phyloP scores from a whole-genome alignment of 177 flowering plant genomes.

The Tripterygium wilfordii region DNA sequence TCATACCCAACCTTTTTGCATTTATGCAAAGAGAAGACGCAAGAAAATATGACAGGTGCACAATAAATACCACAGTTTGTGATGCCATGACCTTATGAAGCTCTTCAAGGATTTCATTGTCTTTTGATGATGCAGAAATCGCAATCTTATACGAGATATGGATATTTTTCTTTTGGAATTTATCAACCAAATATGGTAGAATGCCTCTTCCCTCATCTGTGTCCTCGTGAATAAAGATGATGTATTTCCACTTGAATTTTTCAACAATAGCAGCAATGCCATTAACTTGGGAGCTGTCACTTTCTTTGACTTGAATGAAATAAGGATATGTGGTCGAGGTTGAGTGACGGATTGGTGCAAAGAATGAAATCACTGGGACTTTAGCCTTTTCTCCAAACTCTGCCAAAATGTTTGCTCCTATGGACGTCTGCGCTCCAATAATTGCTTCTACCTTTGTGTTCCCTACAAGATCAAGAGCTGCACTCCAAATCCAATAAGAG shows the following conservation, averaged over 20 bases:
- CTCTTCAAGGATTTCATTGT: not conserved
- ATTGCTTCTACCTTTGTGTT: slow-evolving; percentile 18
- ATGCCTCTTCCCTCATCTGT: slow-evolving; percentile 8
- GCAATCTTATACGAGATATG: not conserved
- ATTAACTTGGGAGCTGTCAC: slow-evolving; percentile 7
- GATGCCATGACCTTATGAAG: not conserved
- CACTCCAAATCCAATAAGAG: not conserved
- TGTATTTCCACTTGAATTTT: slow-evolving; percentile 10
- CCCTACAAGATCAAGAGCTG: slow-evolving; percentile 18
- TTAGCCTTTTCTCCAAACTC: slow-evolving; percentile 14
- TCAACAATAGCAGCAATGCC: slow-evolving; percentile 12
- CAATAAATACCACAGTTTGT: not conserved
- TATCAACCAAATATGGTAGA: slow-evolving; percentile 1
- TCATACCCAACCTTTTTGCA: slow-evolving; percentile 6
- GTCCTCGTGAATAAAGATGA: slow-evolving; percentile 9
- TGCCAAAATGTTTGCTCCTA: slow-evolving; percentile 13
- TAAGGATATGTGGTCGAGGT: not conserved
- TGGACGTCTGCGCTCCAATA: slow-evolving; percentile 14
- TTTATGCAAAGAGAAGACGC: not conserved
- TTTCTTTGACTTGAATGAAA: slow-evolving; percentile 6
- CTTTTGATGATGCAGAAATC: not conserved
- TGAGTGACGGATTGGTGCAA: slow-evolving; percentile 1
- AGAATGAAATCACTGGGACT: slow-evolving; percentile 20
- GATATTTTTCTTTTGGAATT: slow-evolving; percentile 4
- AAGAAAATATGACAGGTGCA: slow-evolving; percentile 2